Evolutionary conservation across 345 rosid species (phyloP), one percentile per base, ranked within the genome.

Genomic region (Rhizophora apiculata): DNA sequence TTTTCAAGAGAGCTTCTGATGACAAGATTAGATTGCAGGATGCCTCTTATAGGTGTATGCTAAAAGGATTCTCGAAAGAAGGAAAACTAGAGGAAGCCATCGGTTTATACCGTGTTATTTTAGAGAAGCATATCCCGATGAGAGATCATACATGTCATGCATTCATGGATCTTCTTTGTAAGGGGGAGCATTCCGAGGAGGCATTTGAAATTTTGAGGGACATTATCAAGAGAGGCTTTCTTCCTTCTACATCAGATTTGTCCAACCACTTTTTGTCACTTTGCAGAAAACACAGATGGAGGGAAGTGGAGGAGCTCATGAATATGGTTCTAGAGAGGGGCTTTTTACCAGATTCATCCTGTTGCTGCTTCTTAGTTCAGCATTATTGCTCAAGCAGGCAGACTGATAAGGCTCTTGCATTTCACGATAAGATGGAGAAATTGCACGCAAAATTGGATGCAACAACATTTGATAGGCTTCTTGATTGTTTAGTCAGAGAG

Each of bases 81-180:
- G 83, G 71, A 67, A 88, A 85, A 77, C 68, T 76, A 37, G 71
- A 82, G 65, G 90, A 87, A 68, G 96, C 90, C 1, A 77, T 79
- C 39, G 64, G 59, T 4, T 49, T 85, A 21, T 84, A 87, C 66
- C 62, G 48, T 3, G 15, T 76, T 64, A 82, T 87, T 36, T 21
- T 65, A 0, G 74, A 76, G 18, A 79, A 66, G 72, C 78, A 76
- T 63, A 20, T 87, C 36, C 24, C 9, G 0, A 67, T 89, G 51
- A 83, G 78, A 55, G 76, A 81, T 48, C 81, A 74, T 65, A 78
- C 86, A 72, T 81, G 76, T 59, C 48, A 19, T 5, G 89, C 84
- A 29, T 86, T 89, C 46, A 73, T 60, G 1, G 78, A 85, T 85
- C 82, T 74, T 55, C 82, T 89, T 43, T 85, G 90, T 16, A 8